These are phyloP conservation scores for Pleurotus tuoliensis DNA, from an alignment of 768 basidiomycete species.

Conservation along the genomic window DNA sequence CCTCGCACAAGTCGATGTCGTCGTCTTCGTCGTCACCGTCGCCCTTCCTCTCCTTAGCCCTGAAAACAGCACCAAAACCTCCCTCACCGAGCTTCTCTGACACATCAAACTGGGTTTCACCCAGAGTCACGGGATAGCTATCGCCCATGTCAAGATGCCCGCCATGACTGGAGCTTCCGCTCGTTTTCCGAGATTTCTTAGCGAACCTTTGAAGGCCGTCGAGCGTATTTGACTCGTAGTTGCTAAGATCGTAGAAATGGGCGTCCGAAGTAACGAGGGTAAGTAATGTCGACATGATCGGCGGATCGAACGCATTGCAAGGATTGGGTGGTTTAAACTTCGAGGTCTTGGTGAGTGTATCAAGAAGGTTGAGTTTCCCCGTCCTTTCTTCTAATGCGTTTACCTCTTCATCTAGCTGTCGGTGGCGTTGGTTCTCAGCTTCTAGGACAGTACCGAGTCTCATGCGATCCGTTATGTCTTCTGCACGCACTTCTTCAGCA, in stretches of 20 bases:
- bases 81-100: constrained; percentile 93
- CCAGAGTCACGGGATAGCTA: constrained; percentile 55
- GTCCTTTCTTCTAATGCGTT: constrained; percentile 52
- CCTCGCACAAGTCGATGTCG: constrained; percentile 49
- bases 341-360: constrained; percentile 57
- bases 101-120: constrained; percentile 63
- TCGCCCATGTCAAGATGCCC: constrained; percentile 32
- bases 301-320: constrained; percentile 78
- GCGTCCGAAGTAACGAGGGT: constrained; percentile 57
- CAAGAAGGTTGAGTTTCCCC: constrained; percentile 60
- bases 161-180: constrained; percentile 28
- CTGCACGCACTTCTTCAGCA: constrained; percentile 44
- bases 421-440: constrained; percentile 6
- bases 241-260: constrained; percentile 57
- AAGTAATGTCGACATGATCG: constrained; percentile 61
- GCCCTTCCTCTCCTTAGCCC: constrained; percentile 51
- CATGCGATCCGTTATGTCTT: constrained; percentile 27
- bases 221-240: constrained; percentile 53
- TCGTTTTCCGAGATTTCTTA: constrained; percentile 42
- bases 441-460: constrained; percentile 15
- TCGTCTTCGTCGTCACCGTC: constrained; percentile 47
- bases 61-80: constrained; percentile 95
- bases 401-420: constrained; percentile 13
- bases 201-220: constrained; percentile 73
- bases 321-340: constrained; percentile 79